Evolutionary conservation across 768 basidiomycete species (phyloP), one percentile per base, ranked within the genome.

Genomic region (Kwoniella shandongensis): DNA sequence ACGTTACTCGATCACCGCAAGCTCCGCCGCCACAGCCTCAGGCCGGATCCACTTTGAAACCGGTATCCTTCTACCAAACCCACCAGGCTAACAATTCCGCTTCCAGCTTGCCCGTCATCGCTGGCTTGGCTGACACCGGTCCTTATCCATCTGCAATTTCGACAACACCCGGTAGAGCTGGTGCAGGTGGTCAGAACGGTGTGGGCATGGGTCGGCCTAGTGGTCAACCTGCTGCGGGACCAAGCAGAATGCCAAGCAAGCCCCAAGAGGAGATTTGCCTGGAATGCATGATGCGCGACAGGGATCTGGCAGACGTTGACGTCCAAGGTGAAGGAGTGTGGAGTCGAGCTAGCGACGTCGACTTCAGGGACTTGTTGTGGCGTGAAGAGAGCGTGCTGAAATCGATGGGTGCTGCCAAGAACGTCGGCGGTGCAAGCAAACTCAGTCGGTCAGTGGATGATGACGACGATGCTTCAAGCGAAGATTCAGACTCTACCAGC

Each of bases 211-310:
- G 51, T 51, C 45, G 61, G 41, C 62, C 55, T 8, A 27, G 39
- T 3, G 42, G 35, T 17, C 51, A 51, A 52, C 23, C 36, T 20
- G 29, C 61, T 23, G 49, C 57, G 5, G 49, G 41, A 17, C 56
- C 36, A 26, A n/a, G 26, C 26, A 30, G 42, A 26, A 40, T 25
- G n/a, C 54, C 58, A 11, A 49, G 50, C 39, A 63, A 67, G 5
- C 75, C 71, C 36, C 67, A 71, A 23, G 77, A 77, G 49, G 94
- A 98, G 75, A 79, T 97, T 27, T 99, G 94, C 67, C 81, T 96
- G 32, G 96, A 98, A 76, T 99, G 96, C 72, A 88, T 96, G 56
- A 98, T 98, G 93, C 86, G 96, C 29, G 96, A 99, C 76, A 85
- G 94, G 72, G 96, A 99, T 74, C 91, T 99, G 88, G 90, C 87